Evolutionary conservation across 2,329 filamentous ascomycete genomes (phyloP).

Genomic region (Ceratocystis huliohia): DNA sequence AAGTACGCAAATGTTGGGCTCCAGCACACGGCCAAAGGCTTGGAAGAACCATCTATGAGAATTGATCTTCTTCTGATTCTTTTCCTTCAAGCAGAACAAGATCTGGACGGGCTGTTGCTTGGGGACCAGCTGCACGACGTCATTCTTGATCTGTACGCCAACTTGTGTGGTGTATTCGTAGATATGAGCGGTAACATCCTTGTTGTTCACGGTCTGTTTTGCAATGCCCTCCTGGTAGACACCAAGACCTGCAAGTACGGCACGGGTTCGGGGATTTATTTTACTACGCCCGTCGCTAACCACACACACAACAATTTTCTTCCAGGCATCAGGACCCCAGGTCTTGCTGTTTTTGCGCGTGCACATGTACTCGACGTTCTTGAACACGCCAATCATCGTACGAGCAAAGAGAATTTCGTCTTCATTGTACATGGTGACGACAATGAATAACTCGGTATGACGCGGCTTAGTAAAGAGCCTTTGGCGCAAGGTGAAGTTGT

Average conservation of each 20-base stretch:
- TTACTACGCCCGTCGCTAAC: constrained; percentile 95
- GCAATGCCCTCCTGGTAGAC: constrained; percentile 98
- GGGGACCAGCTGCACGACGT: constrained; percentile 69
- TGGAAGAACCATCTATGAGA: constrained; percentile 99
- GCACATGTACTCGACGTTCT: constrained; percentile 98
- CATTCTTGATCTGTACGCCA: constrained; percentile 78
- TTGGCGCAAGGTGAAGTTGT: constrained; percentile 85
- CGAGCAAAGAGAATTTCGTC: constrained; percentile 91
- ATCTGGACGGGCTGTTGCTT: constrained; percentile 88
- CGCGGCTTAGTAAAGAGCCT: constrained; percentile 82
- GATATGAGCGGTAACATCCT: constrained; percentile 93
- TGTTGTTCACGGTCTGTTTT: constrained; percentile 92
- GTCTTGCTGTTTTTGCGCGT: constrained; percentile 86
- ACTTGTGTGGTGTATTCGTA: constrained; percentile 91
- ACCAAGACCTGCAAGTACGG: constrained; percentile 81
- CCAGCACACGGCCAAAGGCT: constrained; percentile 79
- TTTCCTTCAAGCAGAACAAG: constrained; percentile 96
- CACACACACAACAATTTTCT: constrained; percentile 97
- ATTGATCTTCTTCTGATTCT: constrained; percentile 99
- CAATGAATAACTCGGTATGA: constrained; percentile 71
- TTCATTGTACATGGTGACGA: constrained; percentile 96
- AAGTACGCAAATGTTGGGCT: constrained; percentile 93
- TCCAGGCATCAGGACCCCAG: constrained; percentile 98
- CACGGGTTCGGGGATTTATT: constrained; percentile 85
- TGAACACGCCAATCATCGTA: constrained; percentile 93